phyloP scores from a whole-genome alignment of 306 rosid species.

The Spatholobus suberectus region DNA sequence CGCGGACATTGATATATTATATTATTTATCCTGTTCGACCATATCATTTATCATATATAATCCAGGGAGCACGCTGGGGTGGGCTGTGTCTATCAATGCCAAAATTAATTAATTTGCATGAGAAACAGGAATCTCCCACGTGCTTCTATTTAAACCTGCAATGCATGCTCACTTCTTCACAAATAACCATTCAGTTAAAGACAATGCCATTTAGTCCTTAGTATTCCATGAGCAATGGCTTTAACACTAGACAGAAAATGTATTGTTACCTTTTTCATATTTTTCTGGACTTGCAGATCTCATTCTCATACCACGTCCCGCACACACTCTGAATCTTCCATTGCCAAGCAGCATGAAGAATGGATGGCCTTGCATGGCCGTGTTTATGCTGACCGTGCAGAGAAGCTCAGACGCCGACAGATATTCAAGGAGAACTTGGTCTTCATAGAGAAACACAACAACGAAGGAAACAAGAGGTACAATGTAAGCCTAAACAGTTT shows the following conservation, averaged over 20 bases:
- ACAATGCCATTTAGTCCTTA: too few species aligned
- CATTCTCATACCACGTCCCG: neutral
- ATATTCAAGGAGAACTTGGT: conserved; percentile 29
- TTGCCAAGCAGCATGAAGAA: conserved; percentile 16
- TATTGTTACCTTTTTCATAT: neutral
- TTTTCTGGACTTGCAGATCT: neutral
- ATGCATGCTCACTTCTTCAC: neutral
- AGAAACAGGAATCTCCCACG: too few species aligned
- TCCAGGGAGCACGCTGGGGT: too few species aligned
- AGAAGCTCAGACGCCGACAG: conserved; percentile 3
- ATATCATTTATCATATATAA: too few species aligned
- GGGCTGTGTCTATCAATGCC: too few species aligned
- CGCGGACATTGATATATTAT: too few species aligned
- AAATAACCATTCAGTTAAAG: too few species aligned
- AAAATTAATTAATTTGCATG: too few species aligned
- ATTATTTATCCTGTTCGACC: too few species aligned
- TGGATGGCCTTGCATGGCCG: conserved; percentile 1
- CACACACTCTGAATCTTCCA: neutral
- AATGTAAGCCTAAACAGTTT: neutral
- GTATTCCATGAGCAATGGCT: conserved; percentile 29
- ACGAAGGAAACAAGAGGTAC: neutral
- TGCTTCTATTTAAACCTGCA: too few species aligned
- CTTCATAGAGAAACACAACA: neutral
- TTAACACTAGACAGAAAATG: neutral
- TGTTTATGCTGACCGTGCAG: neutral